Base-by-base conservation (phyloP, 2,329 filamentous ascomycete genomes). In the Alternaria sp. region DNA sequence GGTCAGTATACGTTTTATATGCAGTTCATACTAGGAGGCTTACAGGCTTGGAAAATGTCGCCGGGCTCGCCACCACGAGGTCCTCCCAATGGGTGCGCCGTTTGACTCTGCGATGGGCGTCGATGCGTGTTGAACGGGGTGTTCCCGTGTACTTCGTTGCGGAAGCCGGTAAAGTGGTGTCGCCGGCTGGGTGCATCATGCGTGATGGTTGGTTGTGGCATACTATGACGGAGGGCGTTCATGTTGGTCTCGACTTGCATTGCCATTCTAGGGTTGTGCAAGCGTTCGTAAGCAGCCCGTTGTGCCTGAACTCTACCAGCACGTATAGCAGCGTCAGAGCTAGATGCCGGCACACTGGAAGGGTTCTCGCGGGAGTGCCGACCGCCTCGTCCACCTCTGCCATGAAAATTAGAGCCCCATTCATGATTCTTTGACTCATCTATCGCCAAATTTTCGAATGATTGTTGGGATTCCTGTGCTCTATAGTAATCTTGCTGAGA, bases 341-440 rank as follows among this genome's bases (percentile, higher is more conserved):
- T 55, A 11, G 22, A 34, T 14, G 50, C 5, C 54, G 57, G 25
- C 18, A 52, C 34, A 10, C 62, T 65, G 5, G 63, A 67, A 1
- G 54, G 60, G 46, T 74, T 72, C 36, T 74, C 73, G 45, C 71
- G 72, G 5, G 68, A 73, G 10, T 65, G 62, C 50, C 72, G 71
- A 6, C 40, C 50, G 14, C 53, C 44, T 45, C 68, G 56, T 25
- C 30, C 46, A n/a, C 14, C 20, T 38, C 46, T 50, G 4, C 18
- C 20, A 27, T 22, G 20, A 38, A 6, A 3, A 14, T 6, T 16
- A 36, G 32, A 6, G 32, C 14, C 5, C 14, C 32, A 1, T 14
- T 22, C 20, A 16, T 18, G 30, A 36, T 14, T 16, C 3, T 10
- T 40, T 3, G n/a, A 11, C 18, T 22, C 20, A 25, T 25, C 14